Conservation (phyloP, 805 yeast species). For the Kockiozyma suomiensis region DNA sequence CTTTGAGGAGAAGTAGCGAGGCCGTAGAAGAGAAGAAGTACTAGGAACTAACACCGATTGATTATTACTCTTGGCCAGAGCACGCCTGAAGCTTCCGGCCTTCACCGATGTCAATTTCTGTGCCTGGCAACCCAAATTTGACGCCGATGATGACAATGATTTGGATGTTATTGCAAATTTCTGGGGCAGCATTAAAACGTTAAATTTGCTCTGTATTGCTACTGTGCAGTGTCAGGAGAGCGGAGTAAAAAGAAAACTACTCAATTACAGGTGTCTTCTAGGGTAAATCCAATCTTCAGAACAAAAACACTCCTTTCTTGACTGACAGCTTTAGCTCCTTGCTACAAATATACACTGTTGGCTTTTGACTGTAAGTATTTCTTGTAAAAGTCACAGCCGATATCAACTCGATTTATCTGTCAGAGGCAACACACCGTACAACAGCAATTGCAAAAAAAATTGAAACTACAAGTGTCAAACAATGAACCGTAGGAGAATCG, state of each 20-base stretch:
- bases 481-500: conserved; percentile 86
- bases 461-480: no score
- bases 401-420: no score
- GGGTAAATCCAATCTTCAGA: conserved; percentile 8
- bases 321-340: no score
- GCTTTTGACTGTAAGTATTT: no score
- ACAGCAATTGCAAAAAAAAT: no score
- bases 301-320: no score
- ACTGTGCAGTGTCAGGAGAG: background rate
- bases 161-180: background rate
- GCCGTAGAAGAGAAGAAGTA: background rate
- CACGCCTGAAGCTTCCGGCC: conserved; percentile 9
- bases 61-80: background rate
- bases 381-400: no score
- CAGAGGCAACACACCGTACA: no score
- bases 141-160: no score
- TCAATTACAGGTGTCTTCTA: background rate
- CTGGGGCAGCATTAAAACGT: background rate
- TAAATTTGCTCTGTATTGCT: background rate
- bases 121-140: background rate
- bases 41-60: background rate
- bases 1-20: conserved; percentile 1
- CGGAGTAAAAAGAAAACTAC: background rate
- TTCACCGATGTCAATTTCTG: background rate
- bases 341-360: no score